Evolutionary conservation across 495 filamentous ascomycete species (phyloP), one percentile per base, ranked within the genome.

Genomic region (Lasiosphaeria ovina): DNA sequence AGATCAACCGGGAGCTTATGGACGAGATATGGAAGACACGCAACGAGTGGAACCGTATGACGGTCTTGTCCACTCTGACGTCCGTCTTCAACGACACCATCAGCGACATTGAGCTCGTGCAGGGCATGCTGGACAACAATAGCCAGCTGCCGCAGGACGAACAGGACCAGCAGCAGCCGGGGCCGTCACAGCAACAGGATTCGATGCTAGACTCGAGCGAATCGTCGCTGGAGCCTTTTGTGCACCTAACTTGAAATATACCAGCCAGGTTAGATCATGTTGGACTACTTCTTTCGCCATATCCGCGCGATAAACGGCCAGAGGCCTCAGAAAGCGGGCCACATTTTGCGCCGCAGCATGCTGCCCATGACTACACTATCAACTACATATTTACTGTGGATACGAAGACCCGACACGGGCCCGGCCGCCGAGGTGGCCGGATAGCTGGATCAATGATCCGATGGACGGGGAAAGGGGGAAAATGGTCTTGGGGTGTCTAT

Each of bases 1-100:
- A 97, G 71, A 85, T 96, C 69, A 90, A 91, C 69, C 86, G 92
- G n/a, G 85, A 84, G 58, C 74, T 97, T 66, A 97, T 97, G 93
- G 87, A 92, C 60, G 83, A 84, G 47, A 78, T 98, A 12, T 98
- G 94, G 94, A 82, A 79, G 59, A 81, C 77, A 58, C 83, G 90
- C 45, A 80, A 83, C 55, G 87, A 95, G 65, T 93, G 87, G 82
- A 90, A 98, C 73, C 83, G 94, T 16, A 87, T 83, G 66, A 75
- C 74, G 55, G 91, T 98, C 10, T 79, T 88, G 31, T 69, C 69
- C 34, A 73, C 76, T 35, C 79, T 95, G 35, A 76, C 76, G 11
- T 76, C 82, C 6, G 83, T 87, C 31, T 96, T 97, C 69, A 90
- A 95, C 61, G 86, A 88, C 6, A 85, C 88, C n/a, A 82, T 97